phyloP scores from a whole-genome alignment of 2,329 filamentous ascomycete genomes.

The Macroventuria anomochaeta region DNA sequence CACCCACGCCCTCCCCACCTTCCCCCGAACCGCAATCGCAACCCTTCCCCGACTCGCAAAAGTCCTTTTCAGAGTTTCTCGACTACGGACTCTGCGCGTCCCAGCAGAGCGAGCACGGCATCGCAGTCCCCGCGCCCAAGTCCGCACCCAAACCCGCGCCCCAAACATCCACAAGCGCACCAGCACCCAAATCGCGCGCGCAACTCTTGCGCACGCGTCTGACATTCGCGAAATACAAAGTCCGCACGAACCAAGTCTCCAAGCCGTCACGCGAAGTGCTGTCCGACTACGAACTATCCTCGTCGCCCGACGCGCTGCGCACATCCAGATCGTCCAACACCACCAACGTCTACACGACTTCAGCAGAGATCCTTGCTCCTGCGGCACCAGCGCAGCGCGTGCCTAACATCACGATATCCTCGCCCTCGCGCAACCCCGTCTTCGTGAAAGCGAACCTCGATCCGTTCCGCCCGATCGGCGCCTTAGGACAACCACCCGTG shows the following conservation, averaged over 20 bases:
- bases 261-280: constrained; percentile 67
- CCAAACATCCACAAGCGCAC: constrained; percentile 17
- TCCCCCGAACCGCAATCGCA: constrained; percentile 32
- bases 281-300: constrained; percentile 36
- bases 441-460: constrained; percentile 43
- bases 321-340: not conserved
- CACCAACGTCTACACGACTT: constrained; percentile 28
- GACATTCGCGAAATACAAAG: constrained; percentile 74
- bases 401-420: constrained; percentile 41
- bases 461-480: constrained; percentile 38
- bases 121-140: constrained; percentile 10
- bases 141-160: not conserved
- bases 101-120: constrained; percentile 42
- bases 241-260: constrained; percentile 73
- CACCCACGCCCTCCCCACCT: constrained; percentile 27
- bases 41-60: constrained; percentile 33
- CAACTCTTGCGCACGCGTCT: constrained; percentile 73
- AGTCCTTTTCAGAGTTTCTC: constrained; percentile 56
- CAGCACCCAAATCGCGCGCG: constrained; percentile 59
- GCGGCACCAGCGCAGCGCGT: constrained; percentile 9
- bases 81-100: constrained; percentile 55
- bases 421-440: constrained; percentile 31
- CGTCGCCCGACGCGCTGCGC: constrained; percentile 23
- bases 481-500: constrained; percentile 48
- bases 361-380: not conserved